Evolutionary conservation across 441 rosid genomes (phyloP).

Genomic region (Populus tomentosa): DNA sequence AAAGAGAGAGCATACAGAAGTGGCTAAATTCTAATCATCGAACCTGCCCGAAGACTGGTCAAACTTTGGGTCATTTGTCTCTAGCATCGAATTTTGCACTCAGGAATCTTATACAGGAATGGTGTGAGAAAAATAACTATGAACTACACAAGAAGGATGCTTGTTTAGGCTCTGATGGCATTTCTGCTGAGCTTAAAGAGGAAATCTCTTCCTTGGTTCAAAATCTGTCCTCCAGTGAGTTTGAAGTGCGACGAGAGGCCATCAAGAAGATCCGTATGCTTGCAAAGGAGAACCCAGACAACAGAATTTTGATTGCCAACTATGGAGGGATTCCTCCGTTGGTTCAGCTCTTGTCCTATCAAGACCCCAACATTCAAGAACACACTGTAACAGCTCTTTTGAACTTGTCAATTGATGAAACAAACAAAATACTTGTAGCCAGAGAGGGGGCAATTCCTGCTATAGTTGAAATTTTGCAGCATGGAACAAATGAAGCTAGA

Average conservation of each 20-base stretch:
- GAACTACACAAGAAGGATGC: slow-evolving; percentile 45
- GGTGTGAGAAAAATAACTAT: slow-evolving; percentile 69
- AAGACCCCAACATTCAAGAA: slow-evolving; percentile 47
- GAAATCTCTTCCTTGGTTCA: slow-evolving; percentile 41
- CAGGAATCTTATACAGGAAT: slow-evolving; percentile 59
- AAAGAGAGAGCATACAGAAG: slow-evolving; percentile 69
- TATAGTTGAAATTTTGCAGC: slow-evolving; percentile 42
- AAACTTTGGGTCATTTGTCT: slow-evolving; percentile 47
- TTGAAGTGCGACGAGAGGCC: slow-evolving; percentile 44
- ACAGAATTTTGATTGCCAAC: slow-evolving; percentile 48
- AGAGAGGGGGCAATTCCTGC: slow-evolving; percentile 54
- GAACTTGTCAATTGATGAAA: slow-evolving; percentile 56
- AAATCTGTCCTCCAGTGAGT: slow-evolving; percentile 47
- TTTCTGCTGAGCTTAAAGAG: slow-evolving; percentile 27
- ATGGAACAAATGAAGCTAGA: slow-evolving; percentile 46
- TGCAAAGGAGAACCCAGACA: slow-evolving; percentile 52
- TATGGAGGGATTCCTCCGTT: slow-evolving; percentile 44
- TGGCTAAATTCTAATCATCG: slow-evolving; percentile 70
- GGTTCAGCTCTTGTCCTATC: slow-evolving; percentile 42
- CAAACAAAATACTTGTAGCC: slow-evolving; percentile 51
- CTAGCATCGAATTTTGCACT: slow-evolving; percentile 74
- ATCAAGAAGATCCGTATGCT: slow-evolving; percentile 53
- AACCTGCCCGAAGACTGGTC: slow-evolving; percentile 83
- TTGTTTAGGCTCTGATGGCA: slow-evolving; percentile 4
- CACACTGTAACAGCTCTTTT: slow-evolving; percentile 59